Base-by-base conservation (phyloP, 345 rosid species). In the Capsella bursapastoris region DNA sequence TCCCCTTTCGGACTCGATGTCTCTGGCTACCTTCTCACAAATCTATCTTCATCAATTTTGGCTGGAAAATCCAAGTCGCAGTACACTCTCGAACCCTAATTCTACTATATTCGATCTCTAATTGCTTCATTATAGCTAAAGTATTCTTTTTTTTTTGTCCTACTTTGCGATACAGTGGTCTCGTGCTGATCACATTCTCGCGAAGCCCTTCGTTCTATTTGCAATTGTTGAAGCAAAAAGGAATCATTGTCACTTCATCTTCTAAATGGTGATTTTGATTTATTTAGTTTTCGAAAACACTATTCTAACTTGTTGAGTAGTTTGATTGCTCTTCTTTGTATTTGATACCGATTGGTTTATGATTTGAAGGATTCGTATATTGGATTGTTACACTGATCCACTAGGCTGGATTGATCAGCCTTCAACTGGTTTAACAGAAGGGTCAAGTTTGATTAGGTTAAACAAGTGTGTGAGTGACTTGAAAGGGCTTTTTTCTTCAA, bases 321-420 rank as follows among this genome's bases (percentile, higher is more conserved):
- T 47, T 41, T 43, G 35, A 41, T 5, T 22, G 49, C 6, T 40
- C 15, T 35, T 6, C 1, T 10, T 58, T 37, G 50, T 16, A 9
- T 18, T 31, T 65, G 13, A 48, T 59, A 31, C 13, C n/a, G 5
- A 6, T 32, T 45, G 47, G 18, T 64, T 48, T 40, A 48, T 52
- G 53, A n/a, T 51, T 66, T 67, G 57, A 80, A 92, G 97, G 92
- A 69, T 90, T 86, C 86, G 72, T 63, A 78, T 92, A 57, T 82
- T 95, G 87, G 99, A 95, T 81, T 95, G 97, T 78, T 95, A 86
- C 66, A 79, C 83, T 22, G 93, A 95, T 81, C 97, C 97, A 80
- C 82, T 85, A 25, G 97, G 92, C 41, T 95, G 97, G 99, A 87
- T 86, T 81, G 80, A 72, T 75, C 68, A 51, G 53, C n/a, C 66